Conservation (phyloP, 1,139 yeast genomes). For the Yamadazyma diddensiae region DNA sequence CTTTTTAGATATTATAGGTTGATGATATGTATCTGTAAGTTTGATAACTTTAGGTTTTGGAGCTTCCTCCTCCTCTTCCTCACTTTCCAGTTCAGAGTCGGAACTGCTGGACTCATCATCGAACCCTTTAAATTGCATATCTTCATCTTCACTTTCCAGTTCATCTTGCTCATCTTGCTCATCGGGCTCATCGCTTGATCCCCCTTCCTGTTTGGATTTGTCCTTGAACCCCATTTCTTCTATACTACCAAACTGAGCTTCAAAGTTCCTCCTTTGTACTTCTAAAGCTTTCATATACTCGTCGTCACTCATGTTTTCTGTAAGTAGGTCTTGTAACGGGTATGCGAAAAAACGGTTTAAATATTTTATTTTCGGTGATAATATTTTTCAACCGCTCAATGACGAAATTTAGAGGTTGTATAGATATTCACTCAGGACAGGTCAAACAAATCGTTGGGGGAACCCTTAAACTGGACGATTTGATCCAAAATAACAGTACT, state of each 20-base stretch:
- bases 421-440: conserved; percentile 90
- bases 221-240: conserved; percentile 61
- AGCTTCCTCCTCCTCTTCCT: conserved; percentile 20
- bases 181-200: not conserved
- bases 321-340: too few relatives aligned
- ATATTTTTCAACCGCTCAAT: too few relatives aligned
- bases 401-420: conserved; percentile 93
- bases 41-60: conserved; percentile 38
- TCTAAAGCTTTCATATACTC: conserved; percentile 49
- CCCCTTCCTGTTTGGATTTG: conserved; percentile 31
- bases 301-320: conserved; percentile 30
- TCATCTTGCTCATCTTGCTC: conserved; percentile 1
- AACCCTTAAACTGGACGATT: conserved; percentile 60
- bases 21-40: conserved; percentile 22
- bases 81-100: conserved; percentile 12
- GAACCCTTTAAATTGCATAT: conserved; percentile 10
- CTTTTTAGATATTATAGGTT: conserved; percentile 23
- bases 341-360: too few relatives aligned
- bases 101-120: conserved; percentile 8
- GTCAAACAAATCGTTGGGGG: conserved; percentile 98
- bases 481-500: conserved; percentile 26
- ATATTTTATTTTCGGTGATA: too few relatives aligned
- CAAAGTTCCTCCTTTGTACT: conserved; percentile 59
- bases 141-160: not conserved
- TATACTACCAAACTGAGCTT: conserved; percentile 65